phyloP scores from a whole-genome alignment of 2,329 filamentous ascomycete species.

The Gremmenia infestans region DNA sequence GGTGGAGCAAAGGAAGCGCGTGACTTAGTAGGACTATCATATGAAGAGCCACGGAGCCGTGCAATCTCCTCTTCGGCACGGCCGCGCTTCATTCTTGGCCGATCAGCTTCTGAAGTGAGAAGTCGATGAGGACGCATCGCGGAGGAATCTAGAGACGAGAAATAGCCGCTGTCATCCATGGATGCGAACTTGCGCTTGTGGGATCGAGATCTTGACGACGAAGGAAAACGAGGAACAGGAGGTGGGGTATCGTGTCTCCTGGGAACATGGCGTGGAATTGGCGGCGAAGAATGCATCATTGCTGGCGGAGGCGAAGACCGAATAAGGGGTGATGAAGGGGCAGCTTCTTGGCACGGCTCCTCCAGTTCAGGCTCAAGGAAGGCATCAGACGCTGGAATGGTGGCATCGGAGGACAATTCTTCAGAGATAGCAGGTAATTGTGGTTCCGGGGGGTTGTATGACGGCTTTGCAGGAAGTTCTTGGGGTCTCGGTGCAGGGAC shows the following conservation, averaged over 20 bases:
- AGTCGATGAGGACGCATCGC: constrained; percentile 68
- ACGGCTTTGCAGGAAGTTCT: constrained; percentile 20
- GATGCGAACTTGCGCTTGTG: constrained; percentile 74
- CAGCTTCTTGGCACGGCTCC: constrained; percentile 36
- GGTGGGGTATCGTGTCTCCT: constrained; percentile 70
- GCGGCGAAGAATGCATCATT: constrained; percentile 85
- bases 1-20: constrained; percentile 43
- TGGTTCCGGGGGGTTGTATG: constrained; percentile 17
- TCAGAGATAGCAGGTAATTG: constrained; percentile 38
- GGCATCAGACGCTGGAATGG: constrained; percentile 66
- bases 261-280: constrained; percentile 56
- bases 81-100: constrained; percentile 78
- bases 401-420: constrained; percentile 67
- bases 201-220: constrained; percentile 58
- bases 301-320: constrained; percentile 66
- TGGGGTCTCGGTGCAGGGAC: constrained; percentile 19
- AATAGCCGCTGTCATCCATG: constrained; percentile 93
- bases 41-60: constrained; percentile 84
- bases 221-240: constrained; percentile 54
- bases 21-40: constrained; percentile 79
- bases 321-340: constrained; percentile 39
- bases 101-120: constrained; percentile 73
- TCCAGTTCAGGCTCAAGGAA: constrained; percentile 47
- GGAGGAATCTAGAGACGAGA: constrained; percentile 92
- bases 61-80: constrained; percentile 95